Percentiles rank a stretch among this genome's conserved stretches.
phyloP scores from a whole-genome alignment of 345 rosid genomes.

The Eucalyptus curtisii region DNA sequence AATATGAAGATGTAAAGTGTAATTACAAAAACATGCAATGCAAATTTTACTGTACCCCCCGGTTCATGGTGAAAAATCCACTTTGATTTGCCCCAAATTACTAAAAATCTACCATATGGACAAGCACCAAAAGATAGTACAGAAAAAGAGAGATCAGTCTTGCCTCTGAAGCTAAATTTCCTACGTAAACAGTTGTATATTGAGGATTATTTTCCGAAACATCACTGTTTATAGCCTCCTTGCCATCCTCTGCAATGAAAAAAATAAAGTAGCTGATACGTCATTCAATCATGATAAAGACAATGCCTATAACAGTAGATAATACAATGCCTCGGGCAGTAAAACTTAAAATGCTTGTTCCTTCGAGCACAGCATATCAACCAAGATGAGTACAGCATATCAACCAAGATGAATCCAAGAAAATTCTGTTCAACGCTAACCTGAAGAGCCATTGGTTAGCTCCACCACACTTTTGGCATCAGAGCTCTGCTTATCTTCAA shows the following conservation, averaged over 20 bases:
- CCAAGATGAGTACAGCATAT: too few species aligned
- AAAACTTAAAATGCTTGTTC: not conserved
- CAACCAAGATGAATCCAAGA: not conserved
- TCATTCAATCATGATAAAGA: not conserved
- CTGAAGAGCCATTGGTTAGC: conserved; percentile 77
- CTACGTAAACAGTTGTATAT: conserved; percentile 91
- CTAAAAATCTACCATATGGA: not conserved
- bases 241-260: conserved; percentile 72
- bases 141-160: not conserved
- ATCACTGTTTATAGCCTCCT: conserved; percentile 60
- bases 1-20: not conserved
- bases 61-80: not conserved
- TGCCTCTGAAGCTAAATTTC: conserved; percentile 89
- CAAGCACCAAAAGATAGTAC: not conserved
- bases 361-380: not conserved
- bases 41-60: not conserved
- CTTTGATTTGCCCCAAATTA: not conserved
- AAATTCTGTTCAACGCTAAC: conserved; percentile 7
- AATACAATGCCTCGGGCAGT: not conserved
- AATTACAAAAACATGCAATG: fast-evolving
- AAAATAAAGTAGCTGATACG: not conserved
- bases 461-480: conserved; percentile 86
- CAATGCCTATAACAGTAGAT: not conserved
- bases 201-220: conserved; percentile 88
- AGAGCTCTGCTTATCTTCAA: conserved; percentile 61